These are phyloP conservation scores for Breviolum minutum DNA, from an alignment of 73 alveolate species.

Conservation along the genomic window DNA sequence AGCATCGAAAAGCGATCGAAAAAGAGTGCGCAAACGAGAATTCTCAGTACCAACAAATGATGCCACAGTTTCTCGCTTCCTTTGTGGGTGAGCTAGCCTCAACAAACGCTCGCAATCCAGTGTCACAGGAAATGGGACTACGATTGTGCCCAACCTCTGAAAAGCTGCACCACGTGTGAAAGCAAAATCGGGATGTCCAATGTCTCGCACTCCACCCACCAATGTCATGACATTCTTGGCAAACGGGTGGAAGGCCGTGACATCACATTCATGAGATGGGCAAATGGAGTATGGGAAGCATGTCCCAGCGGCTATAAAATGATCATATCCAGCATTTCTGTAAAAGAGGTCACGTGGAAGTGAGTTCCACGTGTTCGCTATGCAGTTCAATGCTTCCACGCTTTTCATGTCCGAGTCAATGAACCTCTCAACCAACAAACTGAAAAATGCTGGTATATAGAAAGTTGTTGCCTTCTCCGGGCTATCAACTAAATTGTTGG, in stretches of 20 bases:
- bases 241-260: slow-evolving; percentile 41
- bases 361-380: slow-evolving; percentile 26
- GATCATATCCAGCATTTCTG: slow-evolving; percentile 84
- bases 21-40: slow-evolving; percentile 40
- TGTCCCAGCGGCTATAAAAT: slow-evolving; percentile 56
- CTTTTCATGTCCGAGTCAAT: slow-evolving; percentile 37
- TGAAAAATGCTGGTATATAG: slow-evolving; percentile 58
- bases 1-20: background rate
- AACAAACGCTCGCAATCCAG: slow-evolving; percentile 33
- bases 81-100: slow-evolving; percentile 3
- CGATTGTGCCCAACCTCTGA: slow-evolving; percentile 2
- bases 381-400: slow-evolving; percentile 41
- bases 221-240: slow-evolving; percentile 31
- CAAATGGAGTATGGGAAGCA: slow-evolving; percentile 67
- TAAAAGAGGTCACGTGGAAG: slow-evolving; percentile 39
- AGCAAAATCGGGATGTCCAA: slow-evolving; percentile 65
- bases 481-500: background rate
- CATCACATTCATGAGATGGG: slow-evolving; percentile 36
- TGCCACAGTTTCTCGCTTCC: slow-evolving; percentile 4
- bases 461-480: slow-evolving; percentile 63
- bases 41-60: slow-evolving; percentile 63
- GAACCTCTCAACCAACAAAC: slow-evolving; percentile 58
- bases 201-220: slow-evolving; percentile 84
- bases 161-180: slow-evolving; percentile 36
- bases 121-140: slow-evolving; percentile 70